These are phyloP conservation scores for Eucalyptus viminalis DNA, from an alignment of 345 rosid species.

Conservation along the genomic window DNA sequence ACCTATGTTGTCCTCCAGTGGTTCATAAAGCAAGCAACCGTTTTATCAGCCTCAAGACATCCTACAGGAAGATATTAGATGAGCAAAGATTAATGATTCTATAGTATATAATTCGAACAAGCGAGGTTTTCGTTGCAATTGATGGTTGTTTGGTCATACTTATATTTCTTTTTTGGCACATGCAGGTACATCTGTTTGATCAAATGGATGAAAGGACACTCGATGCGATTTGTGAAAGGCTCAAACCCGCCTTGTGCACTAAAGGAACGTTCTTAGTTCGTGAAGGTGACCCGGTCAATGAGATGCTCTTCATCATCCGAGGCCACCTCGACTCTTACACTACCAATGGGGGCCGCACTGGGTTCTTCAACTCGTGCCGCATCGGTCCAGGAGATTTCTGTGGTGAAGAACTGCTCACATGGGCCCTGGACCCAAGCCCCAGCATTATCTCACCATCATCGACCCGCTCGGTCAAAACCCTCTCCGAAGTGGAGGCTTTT, in stretches of 20 bases:
- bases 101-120: background rate
- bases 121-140: background rate
- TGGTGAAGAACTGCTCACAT: conserved; percentile 16
- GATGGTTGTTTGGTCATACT: background rate
- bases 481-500: conserved; percentile 17
- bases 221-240: conserved; percentile 14
- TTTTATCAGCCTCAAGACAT: background rate
- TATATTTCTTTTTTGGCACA: background rate
- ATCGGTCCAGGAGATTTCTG: conserved; percentile 19
- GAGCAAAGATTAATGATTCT: background rate
- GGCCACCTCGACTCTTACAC: conserved; percentile 16
- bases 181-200: background rate
- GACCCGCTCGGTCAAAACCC: conserved; percentile 13
- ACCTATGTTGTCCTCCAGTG: background rate
- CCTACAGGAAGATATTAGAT: background rate
- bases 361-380: conserved; percentile 14
- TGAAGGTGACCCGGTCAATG: conserved; percentile 14
- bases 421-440: conserved; percentile 11
- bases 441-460: conserved; percentile 6
- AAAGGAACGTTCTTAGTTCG: conserved; percentile 4
- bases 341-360: conserved; percentile 10
- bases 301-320: conserved; percentile 18
- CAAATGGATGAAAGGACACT: conserved; percentile 3
- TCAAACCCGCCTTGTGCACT: conserved; percentile 7
- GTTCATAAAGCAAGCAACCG: background rate